Evolutionary conservation across 2,329 filamentous ascomycete genomes (phyloP), one percentile per base, ranked within the genome.

Genomic region (Fusarium xylarioides): DNA sequence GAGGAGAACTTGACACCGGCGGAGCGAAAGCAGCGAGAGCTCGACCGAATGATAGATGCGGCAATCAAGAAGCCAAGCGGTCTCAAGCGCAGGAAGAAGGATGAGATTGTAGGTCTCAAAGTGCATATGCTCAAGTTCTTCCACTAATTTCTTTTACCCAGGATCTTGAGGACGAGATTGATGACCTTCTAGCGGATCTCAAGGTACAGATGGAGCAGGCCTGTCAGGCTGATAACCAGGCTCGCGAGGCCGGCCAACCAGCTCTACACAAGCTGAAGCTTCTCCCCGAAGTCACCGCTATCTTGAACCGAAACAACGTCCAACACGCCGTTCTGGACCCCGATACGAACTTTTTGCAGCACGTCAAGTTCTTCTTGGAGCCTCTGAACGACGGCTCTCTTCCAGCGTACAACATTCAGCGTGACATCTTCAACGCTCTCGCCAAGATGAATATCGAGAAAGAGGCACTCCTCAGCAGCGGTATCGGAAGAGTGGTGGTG

Each of bases 341-440:
- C 0, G 96, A 99, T 79, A 97, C 93, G 79, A 98, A 98, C 84
- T 92, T 99, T 71, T 86, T 99, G 43, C 94, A 97, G 82, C 93
- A 95, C 19, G 94, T 99, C 79, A 95, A 95, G 80, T 98, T 97
- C 88, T 98, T 98, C 87, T 89, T 99, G 28, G 96, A 99, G 81
- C 96, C 96, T 2, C 88, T 98, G 50, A 95, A 95, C 77, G 95
- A 98, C 80, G 96, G 95, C 64, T 95, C 94, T 68, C 88, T 99
- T 55, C 96, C 96, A 1, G 95, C 96, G 35, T 99, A 98, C 85
- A 96, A 96, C 80, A 98, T 99, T 75, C 96, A 99, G 84, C 94
- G 95, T 70, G 95, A 98, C 80, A 90, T 99, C 47, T 96, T 99
- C 81, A 89, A 90, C 32, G 92, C 94, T 30, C 87, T 99, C 42